Percentiles rank a stretch among this genome's conserved stretches.
phyloP scores from a whole-genome alignment of 768 basidiomycete species.

The Lactarius vividus region DNA sequence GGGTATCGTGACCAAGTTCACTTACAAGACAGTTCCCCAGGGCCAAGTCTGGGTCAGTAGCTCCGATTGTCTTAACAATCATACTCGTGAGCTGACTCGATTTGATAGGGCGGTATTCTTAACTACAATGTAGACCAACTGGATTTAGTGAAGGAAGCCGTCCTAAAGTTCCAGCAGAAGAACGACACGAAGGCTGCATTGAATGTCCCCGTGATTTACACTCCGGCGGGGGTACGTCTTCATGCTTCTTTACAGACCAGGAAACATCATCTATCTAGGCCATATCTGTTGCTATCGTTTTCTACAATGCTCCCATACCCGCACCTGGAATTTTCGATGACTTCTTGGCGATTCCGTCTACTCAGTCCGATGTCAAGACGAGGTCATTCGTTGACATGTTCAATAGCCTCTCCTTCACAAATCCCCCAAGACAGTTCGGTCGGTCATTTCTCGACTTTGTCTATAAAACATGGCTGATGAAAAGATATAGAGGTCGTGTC shows the following conservation, averaged over 20 bases:
- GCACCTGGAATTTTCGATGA: constrained; percentile 22
- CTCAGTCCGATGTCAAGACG: constrained; percentile 1
- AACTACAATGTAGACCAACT: neutral
- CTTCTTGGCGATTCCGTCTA: constrained; percentile 18
- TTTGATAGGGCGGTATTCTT: neutral
- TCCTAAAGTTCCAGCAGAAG: constrained; percentile 9
- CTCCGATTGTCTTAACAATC: neutral
- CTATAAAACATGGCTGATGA: neutral
- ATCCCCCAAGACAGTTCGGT: neutral
- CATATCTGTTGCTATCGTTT: neutral
- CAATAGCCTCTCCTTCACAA: neutral
- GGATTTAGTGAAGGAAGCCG: neutral
- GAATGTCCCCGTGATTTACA: neutral
- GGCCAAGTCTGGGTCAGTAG: neutral
- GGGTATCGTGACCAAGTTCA: constrained; percentile 10
- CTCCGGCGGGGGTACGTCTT: neutral
- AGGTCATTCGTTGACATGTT: neutral
- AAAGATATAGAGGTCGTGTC: neutral
- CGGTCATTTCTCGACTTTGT: neutral
- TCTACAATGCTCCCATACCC: neutral
- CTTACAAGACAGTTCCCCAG: constrained; percentile 9
- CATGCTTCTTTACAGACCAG: neutral
- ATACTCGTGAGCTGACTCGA: neutral
- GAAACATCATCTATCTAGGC: neutral
- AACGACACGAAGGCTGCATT: constrained; percentile 1